Evolutionary conservation across 2,329 filamentous ascomycete species (phyloP).

Genomic region (Fusarium sp.): DNA sequence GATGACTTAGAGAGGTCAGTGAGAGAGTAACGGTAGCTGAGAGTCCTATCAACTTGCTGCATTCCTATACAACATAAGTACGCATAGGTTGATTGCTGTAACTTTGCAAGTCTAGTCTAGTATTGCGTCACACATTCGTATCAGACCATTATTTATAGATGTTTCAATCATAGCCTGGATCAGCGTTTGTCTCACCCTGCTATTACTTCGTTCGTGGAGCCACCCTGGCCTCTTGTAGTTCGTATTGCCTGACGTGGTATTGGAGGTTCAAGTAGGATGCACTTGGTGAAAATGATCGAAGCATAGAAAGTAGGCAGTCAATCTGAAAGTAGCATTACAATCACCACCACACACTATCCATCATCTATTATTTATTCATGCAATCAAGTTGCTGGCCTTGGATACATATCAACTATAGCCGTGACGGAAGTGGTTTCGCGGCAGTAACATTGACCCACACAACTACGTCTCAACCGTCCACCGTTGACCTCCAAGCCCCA

Average conservation of each 20-base stretch:
- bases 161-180: constrained; percentile 1
- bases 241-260: background rate
- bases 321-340: no score
- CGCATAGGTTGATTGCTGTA: no score
- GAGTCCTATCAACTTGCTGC: no score
- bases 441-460: constrained; percentile 37
- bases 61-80: no score
- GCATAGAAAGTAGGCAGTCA: no score
- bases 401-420: constrained; percentile 22
- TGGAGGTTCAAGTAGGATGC: background rate
- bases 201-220: constrained; percentile 13
- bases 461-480: constrained; percentile 36
- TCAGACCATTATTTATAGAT: background rate
- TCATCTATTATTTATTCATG: constrained; percentile 7
- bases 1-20: no score
- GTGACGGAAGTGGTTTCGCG: constrained; percentile 33
- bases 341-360: background rate
- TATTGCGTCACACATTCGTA: background rate
- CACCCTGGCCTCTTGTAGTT: constrained; percentile 15
- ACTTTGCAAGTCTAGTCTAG: no score
- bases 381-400: constrained; percentile 28
- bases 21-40: no score
- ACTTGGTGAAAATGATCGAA: no score
- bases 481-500: constrained; percentile 20
- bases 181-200: constrained; percentile 27